A percentile compares a stretch with the other conserved stretches of the same genome.
phyloP scores from a whole-genome alignment of 1,284 basidiomycete species.

The Cryptococcus sp. region DNA sequence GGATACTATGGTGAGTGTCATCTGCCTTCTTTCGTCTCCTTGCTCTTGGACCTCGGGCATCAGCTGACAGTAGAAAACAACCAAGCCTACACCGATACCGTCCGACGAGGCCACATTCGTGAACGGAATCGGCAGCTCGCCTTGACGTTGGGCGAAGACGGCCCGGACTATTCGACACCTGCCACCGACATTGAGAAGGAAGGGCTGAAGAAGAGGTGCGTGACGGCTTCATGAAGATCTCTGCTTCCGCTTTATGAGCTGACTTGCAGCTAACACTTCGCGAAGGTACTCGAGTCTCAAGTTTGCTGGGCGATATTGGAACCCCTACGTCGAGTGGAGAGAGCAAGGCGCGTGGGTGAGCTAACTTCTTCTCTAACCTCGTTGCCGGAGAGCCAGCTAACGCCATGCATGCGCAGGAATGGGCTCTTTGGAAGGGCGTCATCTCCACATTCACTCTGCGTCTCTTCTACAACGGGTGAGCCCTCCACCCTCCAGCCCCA shows the following conservation, averaged over 20 bases:
- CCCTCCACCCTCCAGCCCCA: not conserved
- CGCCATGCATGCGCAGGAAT: too few species aligned
- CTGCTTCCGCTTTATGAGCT: not conserved
- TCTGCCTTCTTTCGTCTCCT: not conserved
- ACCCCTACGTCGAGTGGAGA: conserved; percentile 54
- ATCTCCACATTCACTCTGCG: conserved; percentile 44
- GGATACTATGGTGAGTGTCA: conserved; percentile 41
- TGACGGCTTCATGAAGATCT: not conserved
- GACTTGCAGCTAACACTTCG: not conserved
- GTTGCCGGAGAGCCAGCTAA: not conserved
- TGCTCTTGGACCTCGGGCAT: not conserved
- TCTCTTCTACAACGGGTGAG: conserved; percentile 41
- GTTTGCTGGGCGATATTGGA: conserved; percentile 47
- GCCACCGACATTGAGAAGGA: conserved; percentile 46
- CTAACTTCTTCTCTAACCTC: not conserved
- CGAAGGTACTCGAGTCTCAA: conserved; percentile 40
- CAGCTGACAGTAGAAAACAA: not conserved
- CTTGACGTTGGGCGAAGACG: conserved; percentile 17
- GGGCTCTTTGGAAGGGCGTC: conserved; percentile 47
- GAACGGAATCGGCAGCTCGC: conserved; percentile 28
- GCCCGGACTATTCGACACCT: conserved; percentile 22
- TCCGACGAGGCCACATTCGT: conserved; percentile 40
- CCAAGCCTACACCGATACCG: conserved; percentile 47
- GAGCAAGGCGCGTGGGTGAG: conserved; percentile 53
- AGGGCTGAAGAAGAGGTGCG: conserved; percentile 46